Base-by-base conservation (phyloP, 1,284 basidiomycete genomes). In the Boletus putidus region DNA sequence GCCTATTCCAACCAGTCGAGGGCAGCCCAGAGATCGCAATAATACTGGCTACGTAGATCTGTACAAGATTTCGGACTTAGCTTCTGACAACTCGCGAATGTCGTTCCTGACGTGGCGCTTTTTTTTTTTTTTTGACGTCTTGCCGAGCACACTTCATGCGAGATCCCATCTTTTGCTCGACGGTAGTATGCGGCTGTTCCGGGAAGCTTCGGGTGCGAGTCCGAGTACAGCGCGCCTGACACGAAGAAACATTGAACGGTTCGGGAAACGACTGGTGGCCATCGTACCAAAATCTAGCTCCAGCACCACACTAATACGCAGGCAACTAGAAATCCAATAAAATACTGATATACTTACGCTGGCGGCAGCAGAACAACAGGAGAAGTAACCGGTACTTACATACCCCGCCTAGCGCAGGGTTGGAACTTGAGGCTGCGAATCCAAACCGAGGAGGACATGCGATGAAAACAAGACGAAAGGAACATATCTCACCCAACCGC, bases 301-400 rank as follows among this genome's bases (percentile, higher is more conserved):
- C 57, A 49, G 14, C 51, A 55, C 55, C 61, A 58, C 49, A 52
- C 56, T 40, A 50, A 59, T 29, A 56, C 56, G 46, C 48, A 55
- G 35, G 31, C 47, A 54, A 55, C 53, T 45, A 53, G 6, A 52
- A 48, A 39, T 55, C 59, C 53, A 60, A 72, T 73, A 73, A 73
- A 55, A 73, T 71, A 74, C 66, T 70, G 63, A 71, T 75, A 72
- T 72, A 72, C 70, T 72, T 75, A 72, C 70, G 71, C 71, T 61
- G 64, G 51, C 53, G 56, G 59, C 67, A 62, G 59, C 65, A 59
- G 54, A 66, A 59, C 62, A 61, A 73, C 70, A 73, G 62, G 46
- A 62, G 47, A 58, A 56, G 53, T 60, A 69, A 53, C 55, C 23
- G 59, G 71, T 68, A 72, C 70, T 72, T 75, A 72, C 73, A 74